A percentile compares a stretch with the other conserved stretches of the same genome.
Evolutionary conservation across 2,329 filamentous ascomycete species (phyloP).

Genomic region (Beauveria rudraprayagi): DNA sequence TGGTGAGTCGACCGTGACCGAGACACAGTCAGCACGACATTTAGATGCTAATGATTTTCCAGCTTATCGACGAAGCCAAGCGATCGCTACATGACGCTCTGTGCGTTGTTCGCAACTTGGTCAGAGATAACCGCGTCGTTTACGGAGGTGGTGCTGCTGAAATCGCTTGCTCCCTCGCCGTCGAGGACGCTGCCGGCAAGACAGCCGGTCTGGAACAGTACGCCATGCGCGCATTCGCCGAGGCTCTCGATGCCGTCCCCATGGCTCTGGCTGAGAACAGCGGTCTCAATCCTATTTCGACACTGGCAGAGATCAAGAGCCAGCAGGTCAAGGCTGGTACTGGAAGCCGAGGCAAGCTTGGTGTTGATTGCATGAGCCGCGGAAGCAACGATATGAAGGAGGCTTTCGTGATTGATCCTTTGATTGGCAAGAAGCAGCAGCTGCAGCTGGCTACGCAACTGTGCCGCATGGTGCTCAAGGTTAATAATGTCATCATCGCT

Average conservation of each 20-base stretch:
- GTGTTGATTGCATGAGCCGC: slow-evolving; percentile 95
- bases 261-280: slow-evolving; percentile 98
- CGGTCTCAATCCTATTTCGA: slow-evolving; percentile 90
- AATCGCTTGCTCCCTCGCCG: slow-evolving; percentile 91
- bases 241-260: slow-evolving; percentile 85
- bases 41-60: slow-evolving; percentile 15
- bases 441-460: slow-evolving; percentile 92
- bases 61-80: slow-evolving; percentile 99
- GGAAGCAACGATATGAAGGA: slow-evolving; percentile 97
- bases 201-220: slow-evolving; percentile 97
- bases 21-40: not conserved
- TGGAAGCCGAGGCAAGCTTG: slow-evolving; percentile 53
- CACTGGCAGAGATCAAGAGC: slow-evolving; percentile 89
- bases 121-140: slow-evolving; percentile 91
- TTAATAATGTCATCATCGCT: slow-evolving; percentile 92
- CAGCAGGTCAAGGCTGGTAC: slow-evolving; percentile 74
- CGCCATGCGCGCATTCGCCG: slow-evolving; percentile 95
- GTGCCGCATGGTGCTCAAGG: slow-evolving; percentile 95
- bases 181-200: slow-evolving; percentile 91
- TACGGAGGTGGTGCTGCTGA: slow-evolving; percentile 96
- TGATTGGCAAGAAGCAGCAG: slow-evolving; percentile 98
- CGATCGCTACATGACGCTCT: slow-evolving; percentile 94
- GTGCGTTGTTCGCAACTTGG: slow-evolving; percentile 94
- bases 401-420: slow-evolving; percentile 93
- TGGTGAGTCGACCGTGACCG: slow-evolving; percentile 51